Conservation (phyloP, 2,329 filamentous ascomycete species). For the Paracoccidioides lutzii region DNA sequence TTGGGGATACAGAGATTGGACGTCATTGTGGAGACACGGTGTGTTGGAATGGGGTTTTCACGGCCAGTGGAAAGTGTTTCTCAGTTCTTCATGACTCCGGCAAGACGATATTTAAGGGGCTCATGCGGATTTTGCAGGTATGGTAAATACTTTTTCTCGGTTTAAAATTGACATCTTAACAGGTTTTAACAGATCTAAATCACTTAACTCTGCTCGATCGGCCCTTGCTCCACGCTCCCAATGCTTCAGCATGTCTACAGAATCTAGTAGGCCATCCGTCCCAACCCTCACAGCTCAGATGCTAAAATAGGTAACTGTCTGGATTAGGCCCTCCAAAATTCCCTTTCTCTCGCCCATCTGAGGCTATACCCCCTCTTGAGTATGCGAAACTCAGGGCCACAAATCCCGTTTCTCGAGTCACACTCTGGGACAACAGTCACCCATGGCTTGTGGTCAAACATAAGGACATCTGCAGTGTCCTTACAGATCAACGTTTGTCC, state of each 20-base stretch:
- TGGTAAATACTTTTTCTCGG: not conserved
- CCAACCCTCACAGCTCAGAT: not conserved
- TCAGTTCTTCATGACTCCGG: not conserved
- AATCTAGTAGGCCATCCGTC: not conserved
- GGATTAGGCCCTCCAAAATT: slow-evolving; percentile 16
- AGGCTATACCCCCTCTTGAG: slow-evolving; percentile 32
- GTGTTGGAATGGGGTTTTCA: not conserved
- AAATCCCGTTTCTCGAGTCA: slow-evolving; percentile 34
- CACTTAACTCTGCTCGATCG: not conserved
- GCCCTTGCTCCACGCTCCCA: not conserved
- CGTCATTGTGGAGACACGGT: not conserved
- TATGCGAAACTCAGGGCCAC: slow-evolving; percentile 33
- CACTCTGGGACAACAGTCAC: slow-evolving; percentile 35
- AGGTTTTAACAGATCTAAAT: not conserved
- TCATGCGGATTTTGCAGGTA: not conserved
- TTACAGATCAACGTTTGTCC: slow-evolving; percentile 35
- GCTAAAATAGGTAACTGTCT: not conserved
- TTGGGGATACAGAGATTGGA: not conserved
- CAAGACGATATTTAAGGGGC: not conserved
- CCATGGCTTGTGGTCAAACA: slow-evolving; percentile 40
- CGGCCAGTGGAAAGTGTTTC: not conserved
- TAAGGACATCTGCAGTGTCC: slow-evolving; percentile 34
- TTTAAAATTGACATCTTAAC: not conserved
- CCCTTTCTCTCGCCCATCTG: slow-evolving; percentile 29
- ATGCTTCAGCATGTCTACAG: not conserved